Conservation (phyloP, 2,329 filamentous ascomycete genomes). For the Curvularia verruculosa region DNA sequence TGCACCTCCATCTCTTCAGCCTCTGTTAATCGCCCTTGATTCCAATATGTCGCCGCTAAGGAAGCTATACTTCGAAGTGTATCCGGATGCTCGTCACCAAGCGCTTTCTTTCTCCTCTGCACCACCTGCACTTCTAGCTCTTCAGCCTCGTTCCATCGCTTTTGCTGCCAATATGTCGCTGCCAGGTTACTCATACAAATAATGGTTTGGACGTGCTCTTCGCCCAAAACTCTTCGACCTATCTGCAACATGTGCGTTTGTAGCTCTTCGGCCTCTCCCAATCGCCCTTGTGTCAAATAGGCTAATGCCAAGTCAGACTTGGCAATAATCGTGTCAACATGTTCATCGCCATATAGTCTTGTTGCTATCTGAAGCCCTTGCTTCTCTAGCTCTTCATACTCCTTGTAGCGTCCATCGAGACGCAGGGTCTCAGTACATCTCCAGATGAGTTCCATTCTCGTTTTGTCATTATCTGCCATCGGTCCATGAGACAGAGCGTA, state of each 20-base stretch:
- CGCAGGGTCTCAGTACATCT: constrained; percentile 19
- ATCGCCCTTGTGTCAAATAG: neutral
- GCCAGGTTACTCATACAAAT: neutral
- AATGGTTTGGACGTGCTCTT: neutral
- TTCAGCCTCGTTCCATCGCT: neutral
- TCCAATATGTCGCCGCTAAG: neutral
- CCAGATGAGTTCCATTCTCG: no score
- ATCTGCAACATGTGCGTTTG: neutral
- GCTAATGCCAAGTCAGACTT: neutral
- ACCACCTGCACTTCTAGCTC: neutral
- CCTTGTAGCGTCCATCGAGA: constrained; percentile 16
- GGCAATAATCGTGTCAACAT: neutral
- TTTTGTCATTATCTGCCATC: neutral
- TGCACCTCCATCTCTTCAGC: neutral
- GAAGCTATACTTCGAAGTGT: neutral
- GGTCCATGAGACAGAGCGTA: constrained; percentile 19
- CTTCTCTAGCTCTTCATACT: neutral
- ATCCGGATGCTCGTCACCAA: neutral
- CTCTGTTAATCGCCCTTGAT: neutral
- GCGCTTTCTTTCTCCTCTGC: neutral
- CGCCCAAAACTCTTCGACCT: neutral
- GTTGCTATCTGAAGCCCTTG: neutral
- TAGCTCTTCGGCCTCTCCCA: neutral
- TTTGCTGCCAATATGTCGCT: neutral
- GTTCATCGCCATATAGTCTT: neutral